Evolutionary conservation across 164 flowering plant genomes (phyloP).

Genomic region (Sedum album): DNA sequence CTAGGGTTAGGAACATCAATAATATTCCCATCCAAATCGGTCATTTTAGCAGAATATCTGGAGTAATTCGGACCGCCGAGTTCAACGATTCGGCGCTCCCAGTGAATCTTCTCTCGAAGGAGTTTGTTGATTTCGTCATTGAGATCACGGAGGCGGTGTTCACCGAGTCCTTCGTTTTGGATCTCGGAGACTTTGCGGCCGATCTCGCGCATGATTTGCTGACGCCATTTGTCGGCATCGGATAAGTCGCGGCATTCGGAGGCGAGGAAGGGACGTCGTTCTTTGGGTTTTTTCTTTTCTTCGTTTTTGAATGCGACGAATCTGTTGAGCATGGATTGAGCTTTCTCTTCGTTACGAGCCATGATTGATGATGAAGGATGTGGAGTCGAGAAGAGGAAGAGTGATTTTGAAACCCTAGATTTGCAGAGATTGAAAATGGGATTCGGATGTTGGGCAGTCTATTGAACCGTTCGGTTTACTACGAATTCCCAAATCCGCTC

Average conservation of each 20-base stretch:
- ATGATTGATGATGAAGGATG: conserved; percentile 27
- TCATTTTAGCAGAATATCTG: conserved; percentile 66
- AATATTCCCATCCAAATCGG: conserved; percentile 87
- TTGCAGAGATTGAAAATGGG: not conserved
- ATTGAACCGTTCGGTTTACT: no score
- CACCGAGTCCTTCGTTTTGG: conserved; percentile 91
- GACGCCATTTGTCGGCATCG: conserved; percentile 93
- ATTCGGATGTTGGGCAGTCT: not conserved
- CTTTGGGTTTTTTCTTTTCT: conserved; percentile 88
- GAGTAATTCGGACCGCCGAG: conserved; percentile 81
- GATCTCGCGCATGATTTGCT: conserved; percentile 92
- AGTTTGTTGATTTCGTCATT: conserved; percentile 95
- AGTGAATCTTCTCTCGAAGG: conserved; percentile 72
- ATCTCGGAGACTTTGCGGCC: conserved; percentile 89
- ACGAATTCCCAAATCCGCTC: no score
- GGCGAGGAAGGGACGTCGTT: conserved; percentile 87
- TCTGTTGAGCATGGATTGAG: conserved; percentile 94
- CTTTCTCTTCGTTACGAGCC: conserved; percentile 98
- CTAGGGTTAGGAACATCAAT: conserved; percentile 93
- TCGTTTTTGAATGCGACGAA: conserved; percentile 65
- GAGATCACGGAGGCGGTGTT: conserved; percentile 79
- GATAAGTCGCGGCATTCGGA: conserved; percentile 92
- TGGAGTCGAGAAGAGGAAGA: not conserved
- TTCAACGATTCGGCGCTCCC: conserved; percentile 84
- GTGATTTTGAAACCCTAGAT: not conserved